Evolutionary conservation across 108 stramenopile genomes (phyloP).

Genomic region (Pseudonitzschia pungens): DNA sequence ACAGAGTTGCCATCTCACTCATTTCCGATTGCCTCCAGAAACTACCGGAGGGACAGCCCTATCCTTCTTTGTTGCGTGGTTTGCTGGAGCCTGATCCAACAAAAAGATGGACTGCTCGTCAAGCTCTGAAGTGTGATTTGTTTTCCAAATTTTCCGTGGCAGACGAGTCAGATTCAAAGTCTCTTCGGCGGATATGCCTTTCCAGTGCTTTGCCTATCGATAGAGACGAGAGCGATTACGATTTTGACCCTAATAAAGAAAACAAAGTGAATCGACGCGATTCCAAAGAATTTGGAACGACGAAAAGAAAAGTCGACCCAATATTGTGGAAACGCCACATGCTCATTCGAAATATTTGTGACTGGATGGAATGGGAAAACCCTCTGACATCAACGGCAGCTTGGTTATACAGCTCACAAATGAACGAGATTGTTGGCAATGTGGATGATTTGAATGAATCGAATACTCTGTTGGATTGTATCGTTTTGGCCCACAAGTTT

Average conservation of each 20-base stretch:
- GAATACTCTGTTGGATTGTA: conserved; percentile 72
- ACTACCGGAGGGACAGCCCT: conserved; percentile 68
- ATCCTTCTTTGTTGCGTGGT: conserved; percentile 67
- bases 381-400: conserved; percentile 72
- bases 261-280: conserved; percentile 4
- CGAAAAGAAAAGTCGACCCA: conserved; percentile 37
- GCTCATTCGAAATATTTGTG: conserved; percentile 55
- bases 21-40: conserved; percentile 50
- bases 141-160: conserved; percentile 67
- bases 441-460: conserved; percentile 57
- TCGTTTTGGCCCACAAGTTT: conserved; percentile 69
- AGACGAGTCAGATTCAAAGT: conserved; percentile 11
- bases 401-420: conserved; percentile 49
- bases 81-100: conserved; percentile 58
- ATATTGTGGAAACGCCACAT: conserved; percentile 45
- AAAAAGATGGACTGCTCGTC: conserved; percentile 60
- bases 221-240: neutral
- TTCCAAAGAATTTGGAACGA: conserved; percentile 19
- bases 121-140: conserved; percentile 58
- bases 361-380: conserved; percentile 57
- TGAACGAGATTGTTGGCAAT: conserved; percentile 58
- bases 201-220: conserved; percentile 37
- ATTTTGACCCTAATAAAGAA: conserved; percentile 8
- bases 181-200: conserved; percentile 24
- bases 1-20: conserved; percentile 54